Evolutionary conservation across 768 basidiomycete species (phyloP).

Genomic region (Chalciporus piperatus): DNA sequence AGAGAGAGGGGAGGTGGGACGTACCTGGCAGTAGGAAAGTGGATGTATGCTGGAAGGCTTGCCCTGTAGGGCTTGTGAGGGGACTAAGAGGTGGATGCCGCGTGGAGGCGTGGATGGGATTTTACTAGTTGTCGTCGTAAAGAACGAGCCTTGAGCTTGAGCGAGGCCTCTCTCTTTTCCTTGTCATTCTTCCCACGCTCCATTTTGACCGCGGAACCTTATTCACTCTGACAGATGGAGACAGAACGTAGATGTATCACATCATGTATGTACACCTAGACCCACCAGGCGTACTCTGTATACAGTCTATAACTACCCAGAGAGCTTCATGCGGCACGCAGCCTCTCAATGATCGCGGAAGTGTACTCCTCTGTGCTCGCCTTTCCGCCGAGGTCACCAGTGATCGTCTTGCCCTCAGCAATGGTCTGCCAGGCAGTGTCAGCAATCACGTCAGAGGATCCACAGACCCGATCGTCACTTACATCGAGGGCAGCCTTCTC

Average conservation of each 20-base stretch:
- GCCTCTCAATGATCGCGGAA: conserved; percentile 76
- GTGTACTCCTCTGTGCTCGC: conserved; percentile 90
- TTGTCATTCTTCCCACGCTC: conserved; percentile 26
- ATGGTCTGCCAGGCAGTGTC: conserved; percentile 64
- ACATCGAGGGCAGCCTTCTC: conserved; percentile 89
- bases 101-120: conserved; percentile 48
- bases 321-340: conserved; percentile 34
- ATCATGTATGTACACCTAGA: not conserved
- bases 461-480: conserved; percentile 32
- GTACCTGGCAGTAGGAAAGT: conserved; percentile 48
- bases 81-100: conserved; percentile 55
- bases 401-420: conserved; percentile 93
- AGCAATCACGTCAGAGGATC: conserved; percentile 1
- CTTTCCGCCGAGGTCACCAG: conserved; percentile 94
- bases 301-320: conserved; percentile 18
- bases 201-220: conserved; percentile 3
- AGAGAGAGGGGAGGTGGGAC: conserved; percentile 11
- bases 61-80: conserved; percentile 90
- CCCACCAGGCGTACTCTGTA: not conserved
- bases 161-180: conserved; percentile 12
- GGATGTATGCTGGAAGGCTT: conserved; percentile 55
- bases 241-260: not conserved
- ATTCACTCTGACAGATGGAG: not conserved
- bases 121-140: conserved; percentile 43
- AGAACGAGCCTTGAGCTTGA: conserved; percentile 19